These are phyloP conservation scores for Diversispora eburnea DNA, from an alignment of 192 early-diverging fungal genomes.

Conservation along the genomic window DNA sequence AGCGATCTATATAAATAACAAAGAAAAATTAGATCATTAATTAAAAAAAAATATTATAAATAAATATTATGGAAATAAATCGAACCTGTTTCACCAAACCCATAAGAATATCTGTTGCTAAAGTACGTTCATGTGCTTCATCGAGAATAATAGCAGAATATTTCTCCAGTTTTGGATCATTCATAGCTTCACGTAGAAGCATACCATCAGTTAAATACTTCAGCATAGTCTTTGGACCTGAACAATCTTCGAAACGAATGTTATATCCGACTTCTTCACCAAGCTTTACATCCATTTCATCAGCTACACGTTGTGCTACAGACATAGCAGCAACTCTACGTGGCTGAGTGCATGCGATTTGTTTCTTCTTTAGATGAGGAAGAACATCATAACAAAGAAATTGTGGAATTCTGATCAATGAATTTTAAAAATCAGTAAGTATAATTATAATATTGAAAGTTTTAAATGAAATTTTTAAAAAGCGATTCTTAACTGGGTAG, in stretches of 20 bases:
- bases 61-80: neutral
- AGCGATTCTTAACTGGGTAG: conserved; percentile 75
- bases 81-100: conserved; percentile 87
- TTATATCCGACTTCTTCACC: conserved; percentile 96
- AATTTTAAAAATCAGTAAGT: neutral
- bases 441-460: neutral
- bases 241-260: conserved; percentile 98
- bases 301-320: conserved; percentile 96
- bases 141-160: conserved; percentile 97
- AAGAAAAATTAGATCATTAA: conserved; percentile 28
- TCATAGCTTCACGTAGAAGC: conserved; percentile 97
- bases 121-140: conserved; percentile 97
- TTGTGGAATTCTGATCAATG: conserved; percentile 81
- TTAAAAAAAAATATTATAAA: neutral
- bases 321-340: conserved; percentile 99
- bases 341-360: conserved; percentile 98
- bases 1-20: conserved; percentile 47
- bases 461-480: neutral
- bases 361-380: conserved; percentile 81
- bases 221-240: conserved; percentile 75
- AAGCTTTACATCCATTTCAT: conserved; percentile 92
- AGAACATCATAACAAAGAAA: conserved; percentile 89
- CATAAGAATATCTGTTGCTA: conserved; percentile 98
- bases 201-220: conserved; percentile 98
- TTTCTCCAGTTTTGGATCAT: conserved; percentile 76